Evolutionary conservation across 441 rosid genomes (phyloP), one percentile per base, ranked within the genome.

Genomic region (Euphorbia celastroides): DNA sequence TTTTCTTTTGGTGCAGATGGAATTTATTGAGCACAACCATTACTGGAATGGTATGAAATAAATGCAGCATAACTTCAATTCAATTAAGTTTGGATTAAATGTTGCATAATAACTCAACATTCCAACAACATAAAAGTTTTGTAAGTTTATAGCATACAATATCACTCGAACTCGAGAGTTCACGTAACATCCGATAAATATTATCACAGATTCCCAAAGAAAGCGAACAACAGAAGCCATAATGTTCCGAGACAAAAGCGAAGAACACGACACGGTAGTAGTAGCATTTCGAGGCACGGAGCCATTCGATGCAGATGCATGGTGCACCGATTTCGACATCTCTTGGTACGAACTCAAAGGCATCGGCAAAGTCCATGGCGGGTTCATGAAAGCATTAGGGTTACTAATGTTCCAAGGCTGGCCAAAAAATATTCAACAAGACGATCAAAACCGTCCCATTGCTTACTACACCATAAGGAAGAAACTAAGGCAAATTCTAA

Each of bases 211-310:
- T 58, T 83, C 66, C 67, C 79, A 77, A 58, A n/a, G 61, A 26
- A 67, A 72, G 72, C 31, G 3, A 0, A 66, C 84, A 26, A 85
- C 93, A 6, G 78, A 77, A 70, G 90, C 75, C 12, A 77, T 75
- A 32, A 12, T 82, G 64, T 60, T 82, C 31, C 77, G 64, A 26
- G 78, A 82, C 2, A 74, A 57, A 30, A 72, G 32, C 58, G 52
- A 66, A 17, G 68, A 78, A 7, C 68, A 72, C 3, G 77, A 79
- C 59, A 69, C 72, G 7, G 54, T 88, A 16, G 72, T 85, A 8
- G 79, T 88, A n/a, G 75, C 83, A 41, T 88, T 88, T 42, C 75
- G 90, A 76, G 93, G 90, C 26, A 88, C 90, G 1, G 75, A 80
- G 30, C 70, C 77, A 7, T 88, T 85, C 23, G 76, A 74, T 30